phyloP scores from a whole-genome alignment of 225 moss, liverwort and hornwort genomes.

The Neckera pumila region DNA sequence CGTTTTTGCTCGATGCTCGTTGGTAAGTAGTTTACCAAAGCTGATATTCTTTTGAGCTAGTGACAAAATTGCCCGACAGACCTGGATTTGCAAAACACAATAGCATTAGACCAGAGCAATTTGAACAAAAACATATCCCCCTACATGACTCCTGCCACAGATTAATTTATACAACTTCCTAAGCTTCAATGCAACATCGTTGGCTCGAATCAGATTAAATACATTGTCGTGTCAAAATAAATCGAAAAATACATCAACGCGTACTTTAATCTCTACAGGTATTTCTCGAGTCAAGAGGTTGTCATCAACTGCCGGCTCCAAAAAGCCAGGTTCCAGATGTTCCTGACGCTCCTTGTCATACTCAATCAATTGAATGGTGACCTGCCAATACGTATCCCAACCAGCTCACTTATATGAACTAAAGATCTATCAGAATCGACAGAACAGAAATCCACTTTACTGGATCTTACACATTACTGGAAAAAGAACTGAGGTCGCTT shows the following conservation, averaged over 20 bases:
- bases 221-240: not conserved
- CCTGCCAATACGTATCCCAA: slow-evolving; percentile 21
- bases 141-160: not conserved
- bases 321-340: slow-evolving; percentile 58
- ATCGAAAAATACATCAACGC: not conserved
- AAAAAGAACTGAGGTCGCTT: not conserved
- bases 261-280: slow-evolving; percentile 66
- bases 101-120: not conserved
- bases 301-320: slow-evolving; percentile 56
- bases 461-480: not conserved
- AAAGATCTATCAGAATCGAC: not conserved
- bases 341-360: slow-evolving; percentile 75
- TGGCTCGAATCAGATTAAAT: not conserved
- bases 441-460: not conserved
- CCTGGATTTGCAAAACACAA: slow-evolving; percentile 34
- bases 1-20: slow-evolving; percentile 94
- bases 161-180: not conserved
- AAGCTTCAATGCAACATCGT: not conserved
- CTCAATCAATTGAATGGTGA: slow-evolving; percentile 72
- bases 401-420: not conserved
- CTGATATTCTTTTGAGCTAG: slow-evolving; percentile 93
- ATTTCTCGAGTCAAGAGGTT: slow-evolving; percentile 69
- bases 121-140: not conserved
- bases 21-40: slow-evolving; percentile 87
- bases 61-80: slow-evolving; percentile 74